phyloP scores from a whole-genome alignment of 352 stramenopile genomes.

The Phytophthora aleatoria region DNA sequence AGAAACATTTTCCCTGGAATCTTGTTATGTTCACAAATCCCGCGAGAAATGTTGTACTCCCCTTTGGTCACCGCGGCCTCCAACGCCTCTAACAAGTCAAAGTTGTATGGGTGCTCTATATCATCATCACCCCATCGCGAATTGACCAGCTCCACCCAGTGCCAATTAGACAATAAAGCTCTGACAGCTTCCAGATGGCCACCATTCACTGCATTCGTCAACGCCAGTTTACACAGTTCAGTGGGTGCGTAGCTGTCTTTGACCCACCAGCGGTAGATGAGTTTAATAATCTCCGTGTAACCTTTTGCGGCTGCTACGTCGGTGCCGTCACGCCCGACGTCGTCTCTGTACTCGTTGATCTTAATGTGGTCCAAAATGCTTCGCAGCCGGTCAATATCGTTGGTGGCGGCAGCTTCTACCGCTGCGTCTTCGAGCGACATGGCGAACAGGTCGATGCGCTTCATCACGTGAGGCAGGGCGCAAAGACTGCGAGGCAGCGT shows the following conservation, averaged over 20 bases:
- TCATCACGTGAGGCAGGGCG: conserved; percentile 3
- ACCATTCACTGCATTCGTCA: background rate
- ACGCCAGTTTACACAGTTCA: background rate
- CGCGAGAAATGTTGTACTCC: background rate
- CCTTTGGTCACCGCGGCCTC: background rate
- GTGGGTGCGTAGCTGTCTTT: conserved; percentile 1
- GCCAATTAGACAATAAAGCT: background rate
- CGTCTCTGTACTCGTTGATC: background rate
- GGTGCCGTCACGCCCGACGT: background rate
- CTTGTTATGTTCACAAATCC: background rate
- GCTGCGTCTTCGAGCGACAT: conserved; percentile 8
- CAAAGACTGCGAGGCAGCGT: background rate
- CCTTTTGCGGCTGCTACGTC: conserved; percentile 2
- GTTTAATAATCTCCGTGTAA: background rate
- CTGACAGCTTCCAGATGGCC: background rate
- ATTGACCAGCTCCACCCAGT: background rate
- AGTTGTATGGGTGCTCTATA: background rate
- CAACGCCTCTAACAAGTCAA: background rate
- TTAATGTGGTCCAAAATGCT: conserved; percentile 1
- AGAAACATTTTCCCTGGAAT: background rate
- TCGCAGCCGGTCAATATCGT: conserved; percentile 2
- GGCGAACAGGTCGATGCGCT: conserved; percentile 2
- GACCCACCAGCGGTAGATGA: conserved; percentile 4
- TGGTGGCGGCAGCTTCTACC: conserved; percentile 1
- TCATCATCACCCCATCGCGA: background rate